phyloP scores from a whole-genome alignment of 2,329 filamentous ascomycete species.

The Ascomycota sp. region DNA sequence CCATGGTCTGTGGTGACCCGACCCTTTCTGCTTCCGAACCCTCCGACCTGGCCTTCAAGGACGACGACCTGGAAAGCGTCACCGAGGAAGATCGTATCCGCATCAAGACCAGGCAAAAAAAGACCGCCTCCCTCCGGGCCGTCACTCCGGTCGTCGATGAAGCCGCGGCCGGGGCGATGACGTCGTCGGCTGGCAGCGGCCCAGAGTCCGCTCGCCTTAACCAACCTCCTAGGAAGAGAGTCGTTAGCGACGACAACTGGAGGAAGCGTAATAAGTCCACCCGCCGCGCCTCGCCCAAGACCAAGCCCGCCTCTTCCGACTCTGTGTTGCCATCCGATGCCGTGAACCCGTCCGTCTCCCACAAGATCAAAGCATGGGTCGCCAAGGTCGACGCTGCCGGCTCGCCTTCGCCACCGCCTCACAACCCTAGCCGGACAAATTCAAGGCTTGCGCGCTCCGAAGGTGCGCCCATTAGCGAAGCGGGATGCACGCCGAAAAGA shows the following conservation, averaged over 20 bases:
- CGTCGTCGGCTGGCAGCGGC: constrained; percentile 5
- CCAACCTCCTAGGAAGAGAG: constrained; percentile 64
- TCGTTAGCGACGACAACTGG: constrained; percentile 89
- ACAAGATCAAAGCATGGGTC: constrained; percentile 43
- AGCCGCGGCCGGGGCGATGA: constrained; percentile 7
- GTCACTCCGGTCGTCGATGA: constrained; percentile 6
- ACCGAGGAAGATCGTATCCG: constrained; percentile 39
- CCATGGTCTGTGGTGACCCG: constrained; percentile 30
- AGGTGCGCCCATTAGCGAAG: constrained; percentile 8
- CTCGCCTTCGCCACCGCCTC: constrained; percentile 15
- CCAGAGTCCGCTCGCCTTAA: constrained; percentile 11
- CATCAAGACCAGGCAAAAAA: constrained; percentile 32
- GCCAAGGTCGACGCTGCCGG: constrained; percentile 30
- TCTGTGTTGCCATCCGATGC: constrained; percentile 33
- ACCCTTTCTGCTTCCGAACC: constrained; percentile 34
- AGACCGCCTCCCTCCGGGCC: constrained; percentile 12
- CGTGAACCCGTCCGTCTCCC: constrained; percentile 32
- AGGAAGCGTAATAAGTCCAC: constrained; percentile 33
- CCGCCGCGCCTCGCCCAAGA: constrained; percentile 18
- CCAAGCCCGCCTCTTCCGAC: constrained; percentile 30
- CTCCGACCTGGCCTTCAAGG: constrained; percentile 38
- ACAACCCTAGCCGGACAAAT: constrained; percentile 15
- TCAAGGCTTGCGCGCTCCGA: constrained; percentile 8
- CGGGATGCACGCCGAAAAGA: constrained; percentile 9
- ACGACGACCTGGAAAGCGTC: constrained; percentile 35